Evolutionary conservation across 345 rosid species (phyloP).

Genomic region (Citrus mangshanensis): DNA sequence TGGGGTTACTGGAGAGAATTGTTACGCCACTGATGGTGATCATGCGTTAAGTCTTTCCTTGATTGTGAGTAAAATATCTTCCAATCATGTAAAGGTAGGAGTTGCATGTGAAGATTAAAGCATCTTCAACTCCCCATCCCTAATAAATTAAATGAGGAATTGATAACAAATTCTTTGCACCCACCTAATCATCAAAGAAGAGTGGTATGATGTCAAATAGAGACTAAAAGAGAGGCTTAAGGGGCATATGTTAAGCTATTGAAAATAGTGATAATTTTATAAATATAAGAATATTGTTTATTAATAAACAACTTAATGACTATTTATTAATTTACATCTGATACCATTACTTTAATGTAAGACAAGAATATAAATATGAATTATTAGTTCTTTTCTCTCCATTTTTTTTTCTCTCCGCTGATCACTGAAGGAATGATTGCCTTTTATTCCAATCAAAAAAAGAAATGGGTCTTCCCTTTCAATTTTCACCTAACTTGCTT

Average conservation of each 20-base stretch:
- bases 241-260: not conserved
- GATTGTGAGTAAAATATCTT: not conserved
- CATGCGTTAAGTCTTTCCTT: not conserved
- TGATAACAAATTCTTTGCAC: not conserved
- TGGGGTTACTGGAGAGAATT: conserved; percentile 13
- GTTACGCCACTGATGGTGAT: not conserved
- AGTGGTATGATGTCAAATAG: not conserved
- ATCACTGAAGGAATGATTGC: not conserved
- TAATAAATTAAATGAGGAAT: not conserved
- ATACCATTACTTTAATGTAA: too few relatives aligned
- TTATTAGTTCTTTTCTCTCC: too few relatives aligned
- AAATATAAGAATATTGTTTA: too few relatives aligned
- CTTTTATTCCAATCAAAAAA: not conserved
- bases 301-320: too few relatives aligned
- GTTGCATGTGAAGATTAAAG: conserved; percentile 21
- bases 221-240: not conserved
- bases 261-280: too few relatives aligned
- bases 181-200: not conserved
- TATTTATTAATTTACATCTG: too few relatives aligned
- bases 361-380: too few relatives aligned
- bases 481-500: not conserved
- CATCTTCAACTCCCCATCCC: conserved; percentile 20
- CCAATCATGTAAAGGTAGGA: conserved; percentile 10
- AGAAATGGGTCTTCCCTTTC: not conserved
- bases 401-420: not conserved